phyloP scores from a whole-genome alignment of 2,329 filamentous ascomycete species.

The Ascochyta viciae-villosae region DNA sequence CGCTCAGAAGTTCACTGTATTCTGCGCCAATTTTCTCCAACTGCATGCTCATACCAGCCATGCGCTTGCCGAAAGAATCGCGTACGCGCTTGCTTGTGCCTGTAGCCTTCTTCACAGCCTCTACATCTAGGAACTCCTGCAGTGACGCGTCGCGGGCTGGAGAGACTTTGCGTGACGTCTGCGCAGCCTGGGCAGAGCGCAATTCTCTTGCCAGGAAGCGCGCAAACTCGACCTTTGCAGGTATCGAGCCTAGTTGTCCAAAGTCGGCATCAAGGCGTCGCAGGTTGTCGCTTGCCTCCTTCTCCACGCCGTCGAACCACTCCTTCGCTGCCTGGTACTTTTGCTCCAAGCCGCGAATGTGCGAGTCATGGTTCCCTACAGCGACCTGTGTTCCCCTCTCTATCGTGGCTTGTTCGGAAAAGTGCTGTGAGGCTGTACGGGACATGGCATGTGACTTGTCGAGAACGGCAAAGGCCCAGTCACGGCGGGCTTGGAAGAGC shows the following conservation, averaged over 20 bases:
- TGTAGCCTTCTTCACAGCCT: constrained; percentile 75
- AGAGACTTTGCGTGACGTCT: constrained; percentile 32
- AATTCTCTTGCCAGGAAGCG: constrained; percentile 50
- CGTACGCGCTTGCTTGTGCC: constrained; percentile 69
- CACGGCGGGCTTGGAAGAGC: constrained; percentile 79
- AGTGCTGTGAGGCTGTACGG: constrained; percentile 67
- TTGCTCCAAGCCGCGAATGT: constrained; percentile 73
- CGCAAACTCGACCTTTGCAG: constrained; percentile 71
- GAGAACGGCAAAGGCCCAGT: constrained; percentile 77
- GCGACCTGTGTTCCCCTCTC: constrained; percentile 83
- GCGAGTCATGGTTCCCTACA: constrained; percentile 81
- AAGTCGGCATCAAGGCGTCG: constrained; percentile 74
- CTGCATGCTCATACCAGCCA: constrained; percentile 51
- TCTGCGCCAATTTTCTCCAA: constrained; percentile 52
- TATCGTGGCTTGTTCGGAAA: constrained; percentile 77
- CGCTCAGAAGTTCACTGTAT: constrained; percentile 54
- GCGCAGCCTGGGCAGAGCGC: constrained; percentile 35
- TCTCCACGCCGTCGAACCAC: constrained; percentile 72
- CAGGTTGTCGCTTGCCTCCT: constrained; percentile 70
- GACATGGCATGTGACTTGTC: constrained; percentile 74
- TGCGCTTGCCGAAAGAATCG: constrained; percentile 66
- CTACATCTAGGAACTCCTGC: constrained; percentile 71
- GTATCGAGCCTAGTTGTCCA: constrained; percentile 67
- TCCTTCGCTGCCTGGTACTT: constrained; percentile 74
- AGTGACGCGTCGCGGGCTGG: constrained; percentile 34